Base-by-base conservation (phyloP, 306 rosid species). In the Trichosanthes truncata region DNA sequence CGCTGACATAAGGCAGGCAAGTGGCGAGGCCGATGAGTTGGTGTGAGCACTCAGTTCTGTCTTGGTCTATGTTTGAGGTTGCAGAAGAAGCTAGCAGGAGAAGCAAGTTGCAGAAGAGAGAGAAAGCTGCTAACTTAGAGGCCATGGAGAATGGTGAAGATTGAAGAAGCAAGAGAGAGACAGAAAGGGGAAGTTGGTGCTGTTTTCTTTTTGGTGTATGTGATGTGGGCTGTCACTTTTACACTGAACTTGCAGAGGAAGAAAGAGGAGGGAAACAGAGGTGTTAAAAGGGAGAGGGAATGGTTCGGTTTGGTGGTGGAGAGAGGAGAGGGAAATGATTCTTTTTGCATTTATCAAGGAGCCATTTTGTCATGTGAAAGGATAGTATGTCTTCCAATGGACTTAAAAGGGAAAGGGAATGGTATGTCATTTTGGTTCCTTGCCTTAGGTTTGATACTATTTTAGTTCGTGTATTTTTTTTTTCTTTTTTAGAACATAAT, bases 1-100 rank as follows among this genome's bases (percentile, higher is more conserved):
- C 91, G 12, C 79, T 35, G 0, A 86, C 98, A 41, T 87, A 94
- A 4, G 97, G 79, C 35, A 94, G 89, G 81, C 98, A 94, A 0
- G 80, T 62, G 3, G 86, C 88, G 6, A 94, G 82, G 9, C 83
- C 85, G 13, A 88, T 21, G 0, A 94, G 85, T 57, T 94, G 66
- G 73, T 92, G 87, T 0, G 87, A 77, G 65, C 98, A 94, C 15
- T 92, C 91, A 6, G 89, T 84, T 80, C 84, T 87, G 59, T 94
- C 98, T 80, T 91, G 89, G 67, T 88, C 90, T 0, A 92, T 1
- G 26, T 84, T 88, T 1, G 91, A 85, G 79, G 63, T 84, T 26
- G 69, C 90, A 55, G 81, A 79, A 31, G 86, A 80, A 21, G 81
- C 80, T 9, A 76, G 25, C 1, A 80, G 49, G n/a, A 77, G 80